Evolutionary conservation across 352 stramenopile genomes (phyloP).

Genomic region (Phytophthora fragariaefolia): DNA sequence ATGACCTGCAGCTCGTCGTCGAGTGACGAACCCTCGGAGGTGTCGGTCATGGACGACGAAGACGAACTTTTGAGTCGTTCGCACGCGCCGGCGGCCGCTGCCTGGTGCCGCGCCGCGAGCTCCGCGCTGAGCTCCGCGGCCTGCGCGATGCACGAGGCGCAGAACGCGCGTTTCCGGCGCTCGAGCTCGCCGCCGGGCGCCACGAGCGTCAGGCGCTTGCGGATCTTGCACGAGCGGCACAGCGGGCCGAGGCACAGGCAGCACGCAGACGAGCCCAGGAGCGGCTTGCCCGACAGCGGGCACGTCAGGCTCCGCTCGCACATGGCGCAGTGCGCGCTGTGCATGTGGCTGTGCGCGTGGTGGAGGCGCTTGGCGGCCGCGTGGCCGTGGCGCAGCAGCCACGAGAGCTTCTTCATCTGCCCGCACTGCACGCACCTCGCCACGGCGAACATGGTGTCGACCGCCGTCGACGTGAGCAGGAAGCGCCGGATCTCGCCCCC

Average conservation of each 20-base stretch:
- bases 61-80: not conserved
- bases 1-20: not conserved
- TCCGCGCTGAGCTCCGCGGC: slow-evolving; percentile 32
- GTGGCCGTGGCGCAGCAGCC: slow-evolving; percentile 31
- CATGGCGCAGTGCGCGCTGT: slow-evolving; percentile 2
- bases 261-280: slow-evolving; percentile 31
- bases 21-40: not conserved
- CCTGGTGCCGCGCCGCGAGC: slow-evolving; percentile 27
- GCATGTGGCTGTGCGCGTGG: slow-evolving; percentile 8
- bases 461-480: slow-evolving; percentile 24
- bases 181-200: slow-evolving; percentile 29
- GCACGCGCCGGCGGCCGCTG: slow-evolving; percentile 10
- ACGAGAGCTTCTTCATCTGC: slow-evolving; percentile 65
- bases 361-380: slow-evolving; percentile 10
- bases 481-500: slow-evolving; percentile 36
- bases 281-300: slow-evolving; percentile 13
- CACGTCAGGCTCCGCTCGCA: slow-evolving; percentile 18
- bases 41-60: not conserved
- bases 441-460: slow-evolving; percentile 38
- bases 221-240: slow-evolving; percentile 39
- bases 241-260: slow-evolving; percentile 36
- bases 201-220: slow-evolving; percentile 43
- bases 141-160: slow-evolving; percentile 40
- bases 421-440: slow-evolving; percentile 47
- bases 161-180: slow-evolving; percentile 46